Evolutionary conservation across 495 filamentous ascomycete species (phyloP), one percentile per base, ranked within the genome.

Genomic region (Penicillium fimorum): DNA sequence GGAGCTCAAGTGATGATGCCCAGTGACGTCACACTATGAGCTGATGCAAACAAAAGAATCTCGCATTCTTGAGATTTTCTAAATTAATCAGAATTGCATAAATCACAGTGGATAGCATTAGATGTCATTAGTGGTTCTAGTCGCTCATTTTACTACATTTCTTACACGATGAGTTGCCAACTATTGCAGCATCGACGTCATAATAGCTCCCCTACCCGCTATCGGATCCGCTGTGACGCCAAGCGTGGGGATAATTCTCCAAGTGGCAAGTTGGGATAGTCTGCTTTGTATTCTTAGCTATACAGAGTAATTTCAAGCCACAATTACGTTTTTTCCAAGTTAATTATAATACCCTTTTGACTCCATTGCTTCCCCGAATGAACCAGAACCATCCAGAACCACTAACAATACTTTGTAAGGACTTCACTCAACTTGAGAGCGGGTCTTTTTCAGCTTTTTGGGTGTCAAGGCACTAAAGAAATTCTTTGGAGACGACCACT

Each of bases 341-440:
- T 60, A 63, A 51, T 49, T 56, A 58, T 45, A 63, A 63, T 63
- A 42, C 15, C 49, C 53, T 22, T 25, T 47, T 46, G 27, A 45
- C 57, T 35, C 44, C 42, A 50, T 29, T 43, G 35, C 41, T 53
- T 24, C 43, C 32, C 35, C 44, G 46, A 60, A 49, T 49, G 32
- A 24, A 22, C 49, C 44, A 45, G 43, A 45, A 53, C 24, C 15
- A 37, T 15, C 38, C 30, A 27, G 25, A 27, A 27, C 25, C 4
- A 27, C 2, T 41, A 79, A 79, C 64, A 90, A 86, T 58, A 78
- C 82, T 22, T 22, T 22, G 22, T 63, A 75, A 81, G 9, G 84
- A 73, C 58, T 88, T 85, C 69, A 82, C 87, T 47, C 86, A 87
- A 86, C 15, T 79, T 79, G 25, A 83, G 81, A 42, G 89, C 81